phyloP scores from a whole-genome alignment of 345 rosid genomes.

The Salix viminalis region DNA sequence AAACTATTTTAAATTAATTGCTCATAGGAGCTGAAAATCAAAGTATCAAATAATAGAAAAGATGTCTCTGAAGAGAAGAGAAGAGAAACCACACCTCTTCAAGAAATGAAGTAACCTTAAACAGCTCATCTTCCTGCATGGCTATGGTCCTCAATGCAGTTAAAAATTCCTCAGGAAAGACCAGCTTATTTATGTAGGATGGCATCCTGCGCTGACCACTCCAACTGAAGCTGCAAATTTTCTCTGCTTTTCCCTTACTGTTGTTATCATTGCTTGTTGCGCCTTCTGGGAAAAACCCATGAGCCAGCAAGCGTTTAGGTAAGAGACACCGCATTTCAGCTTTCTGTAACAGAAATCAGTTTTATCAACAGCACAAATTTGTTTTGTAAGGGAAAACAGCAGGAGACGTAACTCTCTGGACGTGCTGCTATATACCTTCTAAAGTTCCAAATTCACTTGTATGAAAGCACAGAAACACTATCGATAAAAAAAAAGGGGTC shows the following conservation, averaged over 20 bases:
- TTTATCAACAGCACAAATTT: slow-evolving; percentile 10
- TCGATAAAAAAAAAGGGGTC: background rate
- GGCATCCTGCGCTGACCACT: slow-evolving; percentile 80
- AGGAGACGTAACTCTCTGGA: background rate
- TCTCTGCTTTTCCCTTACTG: slow-evolving; percentile 15
- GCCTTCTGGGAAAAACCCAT: slow-evolving; percentile 54
- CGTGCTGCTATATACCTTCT: background rate
- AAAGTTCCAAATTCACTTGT: background rate
- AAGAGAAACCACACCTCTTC: slow-evolving; percentile 56
- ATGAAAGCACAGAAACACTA: background rate
- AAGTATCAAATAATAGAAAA: background rate
- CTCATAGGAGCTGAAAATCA: background rate
- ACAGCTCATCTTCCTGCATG: slow-evolving; percentile 72
- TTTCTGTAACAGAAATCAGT: slow-evolving; percentile 43
- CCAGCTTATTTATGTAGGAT: slow-evolving; percentile 63
- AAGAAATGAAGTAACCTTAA: slow-evolving; percentile 61
- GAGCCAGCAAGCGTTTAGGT: slow-evolving; percentile 55
- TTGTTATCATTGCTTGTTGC: slow-evolving; percentile 33
- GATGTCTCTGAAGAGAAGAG: background rate
- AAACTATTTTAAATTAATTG: too few relatives aligned
- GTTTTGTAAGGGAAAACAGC: background rate
- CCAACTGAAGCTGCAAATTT: slow-evolving; percentile 68
- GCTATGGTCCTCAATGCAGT: slow-evolving; percentile 75
- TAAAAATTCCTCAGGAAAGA: slow-evolving; percentile 79
- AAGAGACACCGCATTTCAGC: slow-evolving; percentile 80